Base-by-base conservation (phyloP, 257 asterid species). In the Thymus quinquecostatus region DNA sequence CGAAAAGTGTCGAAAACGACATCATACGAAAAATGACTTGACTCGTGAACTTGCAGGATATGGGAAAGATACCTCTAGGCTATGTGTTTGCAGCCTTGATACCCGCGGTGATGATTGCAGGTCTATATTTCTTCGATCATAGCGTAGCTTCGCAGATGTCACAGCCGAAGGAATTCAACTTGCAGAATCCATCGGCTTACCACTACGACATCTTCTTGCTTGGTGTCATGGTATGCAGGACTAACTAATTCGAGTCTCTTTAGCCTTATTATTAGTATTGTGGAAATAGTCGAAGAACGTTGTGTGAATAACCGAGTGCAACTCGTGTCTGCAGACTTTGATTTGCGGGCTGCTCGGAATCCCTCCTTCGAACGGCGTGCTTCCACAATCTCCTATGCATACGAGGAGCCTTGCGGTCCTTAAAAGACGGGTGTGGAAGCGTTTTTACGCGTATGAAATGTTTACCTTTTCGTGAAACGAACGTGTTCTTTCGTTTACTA, bases 301-400 rank as follows among this genome's bases (percentile, higher is more conserved):
- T 10, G 29, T 59, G 4, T 41, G 53, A 21, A 10, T 21, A 36
- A 5, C 27, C 10, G 29, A 10, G n/a, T 21, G 34, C 29, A 74
- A 56, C 64, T 11, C 69, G 9, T 78, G 34, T 38, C 66, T 68
- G 27, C 82, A 89, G 98, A 92, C 98, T 51, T 79, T 92, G 86
- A 34, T 89, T 58, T 89, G 96, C n/a, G 98, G 98, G 12, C 82
- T 92, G 71, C 86, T 92, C 32, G 98, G 98, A 75, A 82, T 92
- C 68, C 98, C 98, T 76, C 98, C 98, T 68, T 89, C 98, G 1
- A 92, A 92, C 47, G 98, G 98, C 3, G 98, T 92, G 47, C 95
- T 92, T 78, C 98, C 98, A 55, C 98, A 92, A 74, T 88, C 98
- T 30, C 98, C 98, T 5, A 92, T 92, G 98, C 97, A 92, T 65